A percentile compares a stretch with the other conserved stretches of the same genome.
Conservation (phyloP, 371 early-diverging fungal species). For the Cokeromyces recurvatus region DNA sequence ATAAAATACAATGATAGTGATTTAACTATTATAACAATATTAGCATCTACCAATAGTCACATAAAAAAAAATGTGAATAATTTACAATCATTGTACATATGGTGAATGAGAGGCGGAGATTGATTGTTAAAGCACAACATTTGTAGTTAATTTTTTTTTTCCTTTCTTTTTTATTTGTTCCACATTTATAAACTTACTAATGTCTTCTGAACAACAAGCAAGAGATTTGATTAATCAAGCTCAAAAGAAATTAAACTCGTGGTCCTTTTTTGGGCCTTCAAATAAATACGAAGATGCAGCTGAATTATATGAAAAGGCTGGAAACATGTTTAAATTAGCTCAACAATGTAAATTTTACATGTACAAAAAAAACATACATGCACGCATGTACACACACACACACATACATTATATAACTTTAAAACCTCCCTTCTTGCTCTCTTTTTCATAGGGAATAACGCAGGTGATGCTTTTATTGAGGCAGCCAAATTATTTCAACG, state of each 20-base stretch:
- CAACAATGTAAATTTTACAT: constrained; percentile 68
- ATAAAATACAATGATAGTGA: too few species aligned
- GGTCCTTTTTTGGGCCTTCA: constrained; percentile 70
- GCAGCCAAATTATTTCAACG: constrained; percentile 60
- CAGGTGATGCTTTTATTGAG: constrained; percentile 86
- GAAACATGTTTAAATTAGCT: constrained; percentile 84
- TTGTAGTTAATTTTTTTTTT: not conserved
- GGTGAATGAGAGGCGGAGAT: too few species aligned
- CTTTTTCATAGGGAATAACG: constrained; percentile 76
- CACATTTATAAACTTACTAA: not conserved
- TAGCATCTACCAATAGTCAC: too few species aligned
- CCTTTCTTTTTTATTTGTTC: constrained; percentile 1
- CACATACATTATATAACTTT: too few species aligned
- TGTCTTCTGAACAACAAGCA: constrained; percentile 71
- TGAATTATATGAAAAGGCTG: constrained; percentile 88
- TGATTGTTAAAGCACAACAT: too few species aligned
- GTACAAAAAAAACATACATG: too few species aligned
- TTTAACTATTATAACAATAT: too few species aligned
- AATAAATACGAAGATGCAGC: constrained; percentile 92
- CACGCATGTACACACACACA: too few species aligned
- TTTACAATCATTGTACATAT: too few species aligned
- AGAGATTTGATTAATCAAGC: constrained; percentile 67
- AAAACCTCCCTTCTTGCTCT: too few species aligned
- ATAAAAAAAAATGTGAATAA: too few species aligned
- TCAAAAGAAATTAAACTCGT: constrained; percentile 67